Base-by-base conservation (phyloP, 257 asterid genomes). In the Petrea volubilis region DNA sequence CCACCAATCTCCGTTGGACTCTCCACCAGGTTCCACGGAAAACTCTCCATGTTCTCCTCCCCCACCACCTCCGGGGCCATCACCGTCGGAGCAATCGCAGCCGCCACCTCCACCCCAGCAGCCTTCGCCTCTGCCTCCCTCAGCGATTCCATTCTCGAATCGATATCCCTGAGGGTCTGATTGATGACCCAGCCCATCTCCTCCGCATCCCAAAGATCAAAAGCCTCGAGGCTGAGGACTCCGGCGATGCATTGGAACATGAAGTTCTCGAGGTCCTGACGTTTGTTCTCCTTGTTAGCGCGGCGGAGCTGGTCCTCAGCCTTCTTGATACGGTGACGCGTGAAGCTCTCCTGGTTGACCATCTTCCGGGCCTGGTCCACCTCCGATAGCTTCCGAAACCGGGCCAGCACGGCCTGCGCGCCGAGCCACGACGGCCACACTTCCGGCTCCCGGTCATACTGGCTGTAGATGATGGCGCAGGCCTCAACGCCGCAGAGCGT, bases 271-370 rank as follows among this genome's bases (percentile, higher is more conserved):
- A 75, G 46, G 5, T 75, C 63, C 13, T 74, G 51, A 24, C 74
- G 70, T 46, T 18, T 68, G 72, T 72, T 83, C 52, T 72, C 85
- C 69, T 53, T 83, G 24, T 17, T 65, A 40, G 77, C 23, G 31
- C 83, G 81, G 52, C 53, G 68, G 21, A 77, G 71, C 57, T 78
- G 82, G 40, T 74, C 79, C 38, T 76, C 43, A 11, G 66, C 41
- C 76, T 79, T 83, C 81, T 71, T 74, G 73, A 80, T 77, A 23
- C 82, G 68, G 66, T 77, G 81, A 0, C 78, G 67, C 15, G 75
- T 78, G 80, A 77, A 80, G 71, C 75, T 71, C 77, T 80, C 81
- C 57, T 77, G 89, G 49, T 81, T 81, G 29, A 81, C 78, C 89
- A 82, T 84, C 38, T 79, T 81, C 36, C 66, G 25, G 2, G 58